phyloP scores from a whole-genome alignment of 2,329 filamentous ascomycete species.

The Thielaviopsis cerberus region DNA sequence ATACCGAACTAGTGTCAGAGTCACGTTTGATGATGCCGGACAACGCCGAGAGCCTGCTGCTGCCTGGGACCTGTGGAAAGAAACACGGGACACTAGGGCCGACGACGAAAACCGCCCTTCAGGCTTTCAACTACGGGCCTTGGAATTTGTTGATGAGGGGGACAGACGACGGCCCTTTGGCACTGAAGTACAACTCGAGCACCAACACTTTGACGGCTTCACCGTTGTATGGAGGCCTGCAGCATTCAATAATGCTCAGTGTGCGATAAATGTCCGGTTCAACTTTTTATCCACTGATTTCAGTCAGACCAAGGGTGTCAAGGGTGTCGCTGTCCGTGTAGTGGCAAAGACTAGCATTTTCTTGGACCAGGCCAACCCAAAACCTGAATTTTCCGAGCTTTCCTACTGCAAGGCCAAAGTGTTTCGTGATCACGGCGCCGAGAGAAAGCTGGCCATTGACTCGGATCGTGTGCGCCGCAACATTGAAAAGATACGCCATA shows the following conservation, averaged over 20 bases:
- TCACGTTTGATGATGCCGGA: conserved; percentile 92
- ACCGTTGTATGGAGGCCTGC: conserved; percentile 75
- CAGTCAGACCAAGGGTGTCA: conserved; percentile 95
- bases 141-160: conserved; percentile 71
- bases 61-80: conserved; percentile 87
- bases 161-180: conserved; percentile 36
- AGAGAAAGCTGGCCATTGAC: conserved; percentile 87
- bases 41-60: conserved; percentile 66
- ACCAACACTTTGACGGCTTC: conserved; percentile 80
- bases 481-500: conserved; percentile 83
- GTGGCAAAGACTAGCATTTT: conserved; percentile 74
- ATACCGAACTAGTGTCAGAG: conserved; percentile 81
- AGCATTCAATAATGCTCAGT: conserved; percentile 49
- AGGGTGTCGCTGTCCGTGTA: conserved; percentile 83
- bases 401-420: conserved; percentile 95
- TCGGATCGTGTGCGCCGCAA: conserved; percentile 88
- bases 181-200: conserved; percentile 51
- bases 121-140: conserved; percentile 78
- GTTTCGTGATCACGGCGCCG: conserved; percentile 87
- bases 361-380: conserved; percentile 25
- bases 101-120: conserved; percentile 78
- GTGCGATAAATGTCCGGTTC: conserved; percentile 78
- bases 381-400: conserved; percentile 38
- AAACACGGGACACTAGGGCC: conserved; percentile 60
- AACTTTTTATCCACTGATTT: conserved; percentile 98